Conservation (phyloP, 768 basidiomycete genomes). For the Lactifluus hygrophoroides region DNA sequence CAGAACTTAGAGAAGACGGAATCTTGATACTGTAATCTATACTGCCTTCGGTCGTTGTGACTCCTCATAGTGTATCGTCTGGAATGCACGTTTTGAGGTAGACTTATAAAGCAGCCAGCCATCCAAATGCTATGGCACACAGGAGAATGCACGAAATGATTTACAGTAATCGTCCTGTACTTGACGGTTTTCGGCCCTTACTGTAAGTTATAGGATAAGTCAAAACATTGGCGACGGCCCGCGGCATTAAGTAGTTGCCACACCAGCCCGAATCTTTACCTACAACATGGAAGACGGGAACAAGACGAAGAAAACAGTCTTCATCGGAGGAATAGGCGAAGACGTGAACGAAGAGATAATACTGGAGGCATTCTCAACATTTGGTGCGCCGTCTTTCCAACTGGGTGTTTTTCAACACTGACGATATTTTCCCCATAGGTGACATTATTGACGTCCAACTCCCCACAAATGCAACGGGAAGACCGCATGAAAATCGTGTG, state of each 20-base stretch:
- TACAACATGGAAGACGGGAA: constrained; percentile 69
- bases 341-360: constrained; percentile 74
- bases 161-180: too few relatives aligned
- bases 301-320: constrained; percentile 79
- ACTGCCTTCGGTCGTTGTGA: too few relatives aligned
- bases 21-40: background rate
- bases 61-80: too few relatives aligned
- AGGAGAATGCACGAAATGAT: background rate
- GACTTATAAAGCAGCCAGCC: background rate
- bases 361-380: constrained; percentile 75
- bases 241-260: too few relatives aligned
- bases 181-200: too few relatives aligned
- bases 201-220: too few relatives aligned
- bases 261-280: too few relatives aligned
- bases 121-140: background rate
- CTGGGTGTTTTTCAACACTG: background rate
- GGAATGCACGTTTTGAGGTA: background rate
- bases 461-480: constrained; percentile 69
- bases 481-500: constrained; percentile 51
- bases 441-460: constrained; percentile 90
- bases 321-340: constrained; percentile 75
- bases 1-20: constrained; percentile 8
- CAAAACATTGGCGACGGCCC: background rate
- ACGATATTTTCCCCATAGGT: constrained; percentile 39
- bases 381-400: constrained; percentile 49